These are phyloP conservation scores for Durotheca rogersii DNA, from an alignment of 495 filamentous ascomycete genomes.

Conservation along the genomic window DNA sequence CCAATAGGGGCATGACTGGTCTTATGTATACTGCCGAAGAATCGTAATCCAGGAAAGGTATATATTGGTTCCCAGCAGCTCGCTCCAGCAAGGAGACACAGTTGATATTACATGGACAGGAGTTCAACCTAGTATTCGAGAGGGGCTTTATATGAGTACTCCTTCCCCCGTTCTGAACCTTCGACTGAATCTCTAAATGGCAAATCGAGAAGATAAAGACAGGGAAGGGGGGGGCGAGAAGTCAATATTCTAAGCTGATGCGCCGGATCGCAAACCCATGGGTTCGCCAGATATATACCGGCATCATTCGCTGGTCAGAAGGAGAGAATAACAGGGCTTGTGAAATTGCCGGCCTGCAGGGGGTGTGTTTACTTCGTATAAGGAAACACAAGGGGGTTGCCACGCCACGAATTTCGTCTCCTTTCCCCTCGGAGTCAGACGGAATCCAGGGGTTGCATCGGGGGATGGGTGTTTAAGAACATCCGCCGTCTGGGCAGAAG, in stretches of 20 bases:
- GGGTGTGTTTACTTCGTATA: slow-evolving; percentile 46
- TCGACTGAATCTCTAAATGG: too few species aligned
- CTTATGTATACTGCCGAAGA: too few species aligned
- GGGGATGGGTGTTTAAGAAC: slow-evolving; percentile 17
- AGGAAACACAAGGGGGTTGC: slow-evolving; percentile 44
- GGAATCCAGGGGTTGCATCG: not conserved
- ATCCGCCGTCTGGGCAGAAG: slow-evolving; percentile 52
- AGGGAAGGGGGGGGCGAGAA: too few species aligned
- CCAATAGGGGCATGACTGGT: too few species aligned
- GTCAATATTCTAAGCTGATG: slow-evolving; percentile 39
- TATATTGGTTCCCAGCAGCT: not conserved
- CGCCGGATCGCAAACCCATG: slow-evolving; percentile 38
- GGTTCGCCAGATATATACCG: slow-evolving; percentile 38
- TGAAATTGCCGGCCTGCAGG: too few species aligned
- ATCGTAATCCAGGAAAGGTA: too few species aligned
- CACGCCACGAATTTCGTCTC: slow-evolving; percentile 40
- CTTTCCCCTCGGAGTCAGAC: slow-evolving; percentile 13
- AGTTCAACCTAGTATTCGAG: too few species aligned
- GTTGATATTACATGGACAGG: too few species aligned
- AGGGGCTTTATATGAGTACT: too few species aligned
- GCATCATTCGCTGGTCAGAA: not conserved
- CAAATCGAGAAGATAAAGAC: too few species aligned
- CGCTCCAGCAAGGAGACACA: too few species aligned
- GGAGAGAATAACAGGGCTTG: not conserved
- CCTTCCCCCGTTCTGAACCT: too few species aligned